Conservation (phyloP, 2,329 filamentous ascomycete species). For the Fusarium mexicanum region DNA sequence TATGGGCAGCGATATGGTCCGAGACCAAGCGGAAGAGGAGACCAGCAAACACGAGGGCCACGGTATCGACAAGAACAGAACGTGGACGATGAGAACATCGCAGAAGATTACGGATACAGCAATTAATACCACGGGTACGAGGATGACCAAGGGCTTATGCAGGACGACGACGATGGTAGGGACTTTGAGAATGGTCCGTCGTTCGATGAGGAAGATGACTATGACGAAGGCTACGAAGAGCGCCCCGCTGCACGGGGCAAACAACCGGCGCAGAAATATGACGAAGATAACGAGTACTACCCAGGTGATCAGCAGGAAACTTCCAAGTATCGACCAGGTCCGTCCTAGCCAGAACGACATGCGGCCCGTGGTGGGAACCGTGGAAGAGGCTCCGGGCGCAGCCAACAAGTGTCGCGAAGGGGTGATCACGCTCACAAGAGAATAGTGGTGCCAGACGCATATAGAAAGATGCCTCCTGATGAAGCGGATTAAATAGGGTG, state of each 20-base stretch:
- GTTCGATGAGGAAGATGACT: not conserved
- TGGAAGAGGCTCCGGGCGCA: accelerated
- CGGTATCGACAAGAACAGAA: not conserved
- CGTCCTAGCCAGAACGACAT: accelerated
- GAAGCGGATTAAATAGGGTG: not conserved
- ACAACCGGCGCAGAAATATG: not conserved
- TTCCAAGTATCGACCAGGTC: accelerated
- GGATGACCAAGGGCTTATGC: accelerated
- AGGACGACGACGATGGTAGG: not conserved
- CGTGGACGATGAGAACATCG: not conserved
- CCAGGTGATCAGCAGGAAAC: not conserved
- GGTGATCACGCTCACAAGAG: accelerated
- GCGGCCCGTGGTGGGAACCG: not conserved
- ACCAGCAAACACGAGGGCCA: not conserved
- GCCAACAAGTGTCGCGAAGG: accelerated
- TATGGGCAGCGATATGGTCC: not conserved
- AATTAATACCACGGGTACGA: accelerated
- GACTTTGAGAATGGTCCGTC: not conserved
- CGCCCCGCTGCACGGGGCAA: not conserved
- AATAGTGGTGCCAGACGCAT: accelerated
- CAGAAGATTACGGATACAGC: not conserved
- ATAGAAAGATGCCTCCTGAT: not conserved
- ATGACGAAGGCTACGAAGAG: not conserved
- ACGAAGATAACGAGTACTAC: not conserved
- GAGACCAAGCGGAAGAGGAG: not conserved